A percentile compares a stretch with the other conserved stretches of the same genome.
Conservation (phyloP, 2,329 filamentous ascomycete species). For the Talaromyces funiculosus region DNA sequence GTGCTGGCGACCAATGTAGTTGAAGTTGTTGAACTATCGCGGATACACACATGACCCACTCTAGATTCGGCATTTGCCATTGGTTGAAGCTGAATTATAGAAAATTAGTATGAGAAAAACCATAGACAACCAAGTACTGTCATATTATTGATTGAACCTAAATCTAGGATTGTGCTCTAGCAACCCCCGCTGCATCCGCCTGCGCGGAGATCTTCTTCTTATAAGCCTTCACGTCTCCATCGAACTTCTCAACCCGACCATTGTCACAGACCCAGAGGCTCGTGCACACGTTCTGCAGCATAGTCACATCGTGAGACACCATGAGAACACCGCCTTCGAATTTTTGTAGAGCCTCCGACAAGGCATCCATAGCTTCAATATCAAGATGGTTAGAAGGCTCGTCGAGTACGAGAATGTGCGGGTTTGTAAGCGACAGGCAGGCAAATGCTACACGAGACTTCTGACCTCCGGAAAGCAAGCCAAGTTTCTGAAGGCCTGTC, state of each 20-base stretch:
- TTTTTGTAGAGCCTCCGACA: conserved; percentile 72
- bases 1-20: not conserved
- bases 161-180: conserved; percentile 28
- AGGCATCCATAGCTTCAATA: conserved; percentile 98
- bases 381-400: conserved; percentile 98
- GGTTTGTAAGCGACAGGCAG: conserved; percentile 87
- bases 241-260: conserved; percentile 92
- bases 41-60: not conserved
- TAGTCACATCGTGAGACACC: conserved; percentile 98
- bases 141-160: conserved; percentile 1
- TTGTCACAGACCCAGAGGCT: conserved; percentile 95
- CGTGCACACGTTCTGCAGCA: conserved; percentile 92
- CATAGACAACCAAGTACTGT: not conserved
- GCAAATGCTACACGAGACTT: conserved; percentile 98
- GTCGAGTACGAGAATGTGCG: conserved; percentile 95
- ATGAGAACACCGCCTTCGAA: conserved; percentile 96
- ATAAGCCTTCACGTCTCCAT: conserved; percentile 90
- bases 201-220: conserved; percentile 94
- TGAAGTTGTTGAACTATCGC: not conserved
- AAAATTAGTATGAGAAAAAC: not conserved
- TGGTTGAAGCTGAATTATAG: not conserved
- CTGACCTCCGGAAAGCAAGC: conserved; percentile 85
- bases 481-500: conserved; percentile 96
- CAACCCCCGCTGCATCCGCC: conserved; percentile 82
- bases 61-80: not conserved